These are phyloP conservation scores for Anisodus acutangulus DNA, from an alignment of 257 asterid species.

Conservation along the genomic window DNA sequence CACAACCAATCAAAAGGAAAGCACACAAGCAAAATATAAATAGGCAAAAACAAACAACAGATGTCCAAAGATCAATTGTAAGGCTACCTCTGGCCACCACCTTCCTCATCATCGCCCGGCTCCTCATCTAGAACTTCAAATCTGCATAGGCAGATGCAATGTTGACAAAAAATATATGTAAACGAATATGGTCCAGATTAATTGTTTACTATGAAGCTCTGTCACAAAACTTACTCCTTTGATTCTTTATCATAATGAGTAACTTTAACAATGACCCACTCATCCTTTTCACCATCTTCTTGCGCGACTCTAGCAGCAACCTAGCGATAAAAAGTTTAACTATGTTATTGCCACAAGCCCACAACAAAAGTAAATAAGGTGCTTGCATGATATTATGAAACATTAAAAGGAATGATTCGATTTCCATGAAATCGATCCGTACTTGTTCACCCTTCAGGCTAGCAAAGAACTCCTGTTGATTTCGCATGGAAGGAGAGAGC, in stretches of 20 bases:
- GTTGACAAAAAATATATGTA: background rate
- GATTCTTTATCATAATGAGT: conserved; percentile 93
- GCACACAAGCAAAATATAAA: background rate
- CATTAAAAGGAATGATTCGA: background rate
- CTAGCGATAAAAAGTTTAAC: conserved; percentile 41
- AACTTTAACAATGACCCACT: conserved; percentile 97
- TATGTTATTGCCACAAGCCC: background rate
- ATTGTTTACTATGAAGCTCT: background rate
- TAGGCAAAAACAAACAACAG: background rate
- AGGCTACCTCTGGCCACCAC: conserved; percentile 79
- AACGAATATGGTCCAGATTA: background rate
- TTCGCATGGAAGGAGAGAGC: conserved; percentile 67
- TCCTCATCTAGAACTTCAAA: conserved; percentile 97
- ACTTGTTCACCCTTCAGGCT: conserved; percentile 97
- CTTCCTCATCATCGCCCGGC: conserved; percentile 97
- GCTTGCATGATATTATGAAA: background rate
- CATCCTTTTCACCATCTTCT: conserved; percentile 90
- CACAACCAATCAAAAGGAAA: background rate
- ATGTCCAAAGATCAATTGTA: conserved; percentile 17
- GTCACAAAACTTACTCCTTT: conserved; percentile 64
- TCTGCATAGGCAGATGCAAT: conserved; percentile 44
- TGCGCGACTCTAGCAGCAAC: conserved; percentile 94
- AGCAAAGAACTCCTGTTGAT: conserved; percentile 75
- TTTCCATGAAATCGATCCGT: conserved; percentile 32
- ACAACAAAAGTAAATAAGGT: background rate